These are phyloP conservation scores for Stylosanthes scabra DNA, from an alignment of 331 rosid genomes.

Conservation along the genomic window DNA sequence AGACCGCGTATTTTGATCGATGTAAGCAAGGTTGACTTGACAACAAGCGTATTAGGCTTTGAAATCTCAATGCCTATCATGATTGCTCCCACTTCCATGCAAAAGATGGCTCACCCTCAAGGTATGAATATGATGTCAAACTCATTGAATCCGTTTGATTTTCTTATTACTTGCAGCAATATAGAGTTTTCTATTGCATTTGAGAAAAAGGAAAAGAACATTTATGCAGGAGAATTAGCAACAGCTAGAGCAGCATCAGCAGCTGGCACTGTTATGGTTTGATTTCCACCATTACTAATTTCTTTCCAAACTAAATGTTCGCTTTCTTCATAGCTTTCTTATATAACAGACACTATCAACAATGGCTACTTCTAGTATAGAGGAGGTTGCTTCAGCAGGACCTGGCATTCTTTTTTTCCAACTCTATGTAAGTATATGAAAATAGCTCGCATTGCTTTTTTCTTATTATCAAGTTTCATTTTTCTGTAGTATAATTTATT, in stretches of 20 bases:
- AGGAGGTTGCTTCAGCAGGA: too few relatives aligned
- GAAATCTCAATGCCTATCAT: slow-evolving; percentile 91
- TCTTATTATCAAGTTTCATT: too few relatives aligned
- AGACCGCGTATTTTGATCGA: slow-evolving; percentile 87
- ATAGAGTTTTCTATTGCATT: too few relatives aligned
- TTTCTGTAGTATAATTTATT: too few relatives aligned
- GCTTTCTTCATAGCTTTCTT: too few relatives aligned
- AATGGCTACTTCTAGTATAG: too few relatives aligned
- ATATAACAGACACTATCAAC: too few relatives aligned
- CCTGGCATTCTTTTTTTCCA: too few relatives aligned
- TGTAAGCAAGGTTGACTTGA: slow-evolving; percentile 84
- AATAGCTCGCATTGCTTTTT: too few relatives aligned
- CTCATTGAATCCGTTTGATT: neutral
- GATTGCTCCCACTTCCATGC: slow-evolving; percentile 95
- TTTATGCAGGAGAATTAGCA: slow-evolving; percentile 75
- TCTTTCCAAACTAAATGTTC: too few relatives aligned
- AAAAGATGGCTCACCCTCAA: slow-evolving; percentile 96
- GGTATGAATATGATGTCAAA: slow-evolving; percentile 41
- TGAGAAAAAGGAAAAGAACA: slow-evolving; percentile 13
- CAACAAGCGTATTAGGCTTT: slow-evolving; percentile 84
- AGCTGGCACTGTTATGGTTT: slow-evolving; percentile 84
- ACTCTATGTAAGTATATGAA: too few relatives aligned
- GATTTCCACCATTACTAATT: slow-evolving; percentile 2
- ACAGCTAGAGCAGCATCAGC: slow-evolving; percentile 90
- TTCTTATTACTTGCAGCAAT: too few relatives aligned